Evolutionary conservation across 2,329 filamentous ascomycete species (phyloP), one percentile per base, ranked within the genome.

Genomic region (Cordyceps pruinosa): DNA sequence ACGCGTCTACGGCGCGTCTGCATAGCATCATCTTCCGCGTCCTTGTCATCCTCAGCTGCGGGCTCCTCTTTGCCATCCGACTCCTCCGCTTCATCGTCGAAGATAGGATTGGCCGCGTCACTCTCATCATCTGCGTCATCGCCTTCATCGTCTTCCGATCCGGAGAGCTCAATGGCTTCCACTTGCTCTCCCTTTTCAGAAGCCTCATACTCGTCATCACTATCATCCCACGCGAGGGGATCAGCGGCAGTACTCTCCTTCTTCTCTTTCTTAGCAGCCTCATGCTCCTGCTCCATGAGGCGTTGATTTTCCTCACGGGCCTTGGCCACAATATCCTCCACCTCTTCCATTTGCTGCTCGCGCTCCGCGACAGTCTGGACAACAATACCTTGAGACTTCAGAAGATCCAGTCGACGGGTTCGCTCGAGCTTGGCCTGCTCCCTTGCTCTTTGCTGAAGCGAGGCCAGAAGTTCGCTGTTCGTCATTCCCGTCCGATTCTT

Each of bases 321-420:
- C 65, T 87, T 91, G 48, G 93, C 87, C 26, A 97, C 83, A 59
- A 97, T 81, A 66, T 97, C 88, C 64, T 97, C 94, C 13, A 96
- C 84, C 59, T 92, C 85, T 58, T 88, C 85, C 70, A 90, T 84
- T 68, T 96, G 88, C 34, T 84, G 83, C 66, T 92, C 88, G 21
- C 89, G 84, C 69, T 99, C 92, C 70, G 97, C 93, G 2, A 86
- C 84, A 0, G 89, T 96, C 69, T 92, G 87, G 19, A 97, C 78
- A 25, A 87, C 76, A 26, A 97, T 80, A 8, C 94, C 94, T 70
- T 88, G 90, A 12, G 87, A 86, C 65, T 83, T 85, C 41, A 99
- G 79, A 63, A 86, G 80, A 57, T 90, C 84, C 21, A 97, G 80
- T 56, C 87, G 87, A 63, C 89, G 86, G 59, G 89, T 83, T 54